phyloP scores from a whole-genome alignment of 2,329 filamentous ascomycete genomes.

The Diaporthe helianthi region DNA sequence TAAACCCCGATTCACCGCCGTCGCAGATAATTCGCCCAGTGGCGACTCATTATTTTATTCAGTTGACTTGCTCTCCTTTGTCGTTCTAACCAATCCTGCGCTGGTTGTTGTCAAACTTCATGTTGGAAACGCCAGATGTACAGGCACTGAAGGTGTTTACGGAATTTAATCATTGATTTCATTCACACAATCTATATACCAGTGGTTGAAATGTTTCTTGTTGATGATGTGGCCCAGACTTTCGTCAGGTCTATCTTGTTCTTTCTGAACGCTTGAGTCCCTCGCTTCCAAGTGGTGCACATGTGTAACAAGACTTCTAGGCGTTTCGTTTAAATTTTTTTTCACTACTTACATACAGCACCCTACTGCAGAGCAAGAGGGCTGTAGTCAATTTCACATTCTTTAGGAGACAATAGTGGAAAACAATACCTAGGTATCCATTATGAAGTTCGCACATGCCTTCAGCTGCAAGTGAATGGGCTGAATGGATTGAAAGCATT shows the following conservation, averaged over 20 bases:
- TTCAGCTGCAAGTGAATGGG: neutral
- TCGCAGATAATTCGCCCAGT: slow-evolving; percentile 7
- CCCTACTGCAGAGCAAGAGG: neutral
- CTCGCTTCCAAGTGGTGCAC: neutral
- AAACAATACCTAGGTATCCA: no score
- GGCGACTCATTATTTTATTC: slow-evolving; percentile 22
- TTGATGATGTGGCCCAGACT: neutral
- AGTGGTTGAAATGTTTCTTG: neutral
- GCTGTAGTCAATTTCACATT: no score
- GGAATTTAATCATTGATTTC: neutral
- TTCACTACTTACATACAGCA: no score
- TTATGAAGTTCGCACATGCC: no score
- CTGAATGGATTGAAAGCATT: neutral
- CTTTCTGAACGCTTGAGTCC: no score
- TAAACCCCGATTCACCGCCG: neutral
- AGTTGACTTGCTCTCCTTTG: neutral
- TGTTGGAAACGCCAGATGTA: neutral
- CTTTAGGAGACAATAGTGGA: neutral
- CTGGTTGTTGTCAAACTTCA: neutral
- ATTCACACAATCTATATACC: neutral
- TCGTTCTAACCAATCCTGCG: slow-evolving; percentile 1
- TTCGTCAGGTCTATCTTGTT: neutral
- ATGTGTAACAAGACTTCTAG: neutral
- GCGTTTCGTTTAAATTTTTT: no score
- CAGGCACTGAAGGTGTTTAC: neutral